Evolutionary conservation across 1,284 basidiomycete species (phyloP).

Genomic region (Pseudozyma flocculosa): DNA sequence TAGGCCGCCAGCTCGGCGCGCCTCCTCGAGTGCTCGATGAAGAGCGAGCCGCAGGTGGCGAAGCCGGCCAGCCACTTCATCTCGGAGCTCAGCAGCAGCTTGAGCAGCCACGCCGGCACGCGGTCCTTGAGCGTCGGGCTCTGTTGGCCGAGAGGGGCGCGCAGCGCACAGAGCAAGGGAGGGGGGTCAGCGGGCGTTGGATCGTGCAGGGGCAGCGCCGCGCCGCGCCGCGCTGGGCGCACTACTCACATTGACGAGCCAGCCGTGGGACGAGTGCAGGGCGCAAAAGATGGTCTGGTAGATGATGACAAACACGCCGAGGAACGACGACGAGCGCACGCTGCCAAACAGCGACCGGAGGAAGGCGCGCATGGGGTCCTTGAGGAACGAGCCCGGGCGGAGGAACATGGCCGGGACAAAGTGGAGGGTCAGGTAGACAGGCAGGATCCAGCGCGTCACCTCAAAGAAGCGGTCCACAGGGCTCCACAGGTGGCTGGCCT

Average conservation of each 20-base stretch:
- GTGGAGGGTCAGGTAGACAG: conserved; percentile 82
- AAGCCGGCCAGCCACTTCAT: conserved; percentile 72
- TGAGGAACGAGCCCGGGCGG: conserved; percentile 50
- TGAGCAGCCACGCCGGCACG: conserved; percentile 62
- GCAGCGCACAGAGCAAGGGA: too few species aligned
- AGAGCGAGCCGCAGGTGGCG: conserved; percentile 73
- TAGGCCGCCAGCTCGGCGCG: conserved; percentile 89
- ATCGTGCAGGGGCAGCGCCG: too few species aligned
- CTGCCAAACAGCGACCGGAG: conserved; percentile 71
- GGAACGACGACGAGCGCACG: conserved; percentile 80
- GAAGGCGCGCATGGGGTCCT: conserved; percentile 35
- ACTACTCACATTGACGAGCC: conserved; percentile 47
- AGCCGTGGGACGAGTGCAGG: conserved; percentile 66
- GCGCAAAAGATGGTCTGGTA: conserved; percentile 84
- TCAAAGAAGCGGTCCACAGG: conserved; percentile 74
- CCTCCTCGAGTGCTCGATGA: conserved; percentile 81
- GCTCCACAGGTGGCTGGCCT: conserved; percentile 70
- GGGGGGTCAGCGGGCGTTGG: neutral
- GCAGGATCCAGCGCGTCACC: conserved; percentile 77
- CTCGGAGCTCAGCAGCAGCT: conserved; percentile 68
- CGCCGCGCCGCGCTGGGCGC: too few species aligned
- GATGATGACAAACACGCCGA: conserved; percentile 79
- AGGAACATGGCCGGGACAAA: conserved; percentile 69
- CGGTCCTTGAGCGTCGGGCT: conserved; percentile 8
- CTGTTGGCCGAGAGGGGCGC: too few species aligned